These are phyloP conservation scores for Perilla frutescens DNA, from an alignment of 257 asterid genomes.

Conservation along the genomic window DNA sequence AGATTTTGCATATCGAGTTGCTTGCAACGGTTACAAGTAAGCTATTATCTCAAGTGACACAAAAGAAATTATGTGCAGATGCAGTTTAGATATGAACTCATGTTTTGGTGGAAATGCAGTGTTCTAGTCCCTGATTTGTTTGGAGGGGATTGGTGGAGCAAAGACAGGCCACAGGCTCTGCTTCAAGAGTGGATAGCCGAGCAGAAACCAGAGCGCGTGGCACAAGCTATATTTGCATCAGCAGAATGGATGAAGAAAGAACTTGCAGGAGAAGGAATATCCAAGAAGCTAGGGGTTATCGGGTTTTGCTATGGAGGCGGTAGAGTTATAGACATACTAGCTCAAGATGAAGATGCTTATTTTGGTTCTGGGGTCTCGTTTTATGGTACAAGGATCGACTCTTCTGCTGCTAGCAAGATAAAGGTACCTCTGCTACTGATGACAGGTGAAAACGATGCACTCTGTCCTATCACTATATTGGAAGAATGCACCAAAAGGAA, in stretches of 20 bases:
- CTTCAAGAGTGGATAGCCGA: slow-evolving; percentile 60
- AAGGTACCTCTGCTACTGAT: slow-evolving; percentile 62
- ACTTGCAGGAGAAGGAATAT: slow-evolving; percentile 62
- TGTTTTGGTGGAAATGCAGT: slow-evolving; percentile 48
- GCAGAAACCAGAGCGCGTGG: slow-evolving; percentile 45
- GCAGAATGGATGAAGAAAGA: slow-evolving; percentile 73
- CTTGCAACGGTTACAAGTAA: slow-evolving; percentile 90
- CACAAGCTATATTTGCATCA: slow-evolving; percentile 54
- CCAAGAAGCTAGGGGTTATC: slow-evolving; percentile 72
- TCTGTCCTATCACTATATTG: slow-evolving; percentile 53
- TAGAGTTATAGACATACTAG: slow-evolving; percentile 62
- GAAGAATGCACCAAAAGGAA: slow-evolving; percentile 48
- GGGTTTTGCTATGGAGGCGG: slow-evolving; percentile 90
- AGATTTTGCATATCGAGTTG: slow-evolving; percentile 81
- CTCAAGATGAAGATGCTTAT: slow-evolving; percentile 56
- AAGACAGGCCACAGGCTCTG: slow-evolving; percentile 48
- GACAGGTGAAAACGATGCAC: slow-evolving; percentile 64
- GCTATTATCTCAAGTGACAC: slow-evolving; percentile 23
- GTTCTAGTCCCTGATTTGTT: slow-evolving; percentile 84
- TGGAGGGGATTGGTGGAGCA: slow-evolving; percentile 75
- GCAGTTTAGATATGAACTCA: slow-evolving; percentile 4
- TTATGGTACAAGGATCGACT: slow-evolving; percentile 64
- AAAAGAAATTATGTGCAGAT: not conserved
- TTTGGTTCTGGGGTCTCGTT: slow-evolving; percentile 74
- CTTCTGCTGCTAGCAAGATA: slow-evolving; percentile 50